Evolutionary conservation across 805 yeast species (phyloP).

Genomic region (Metschnikowia shivogae): DNA sequence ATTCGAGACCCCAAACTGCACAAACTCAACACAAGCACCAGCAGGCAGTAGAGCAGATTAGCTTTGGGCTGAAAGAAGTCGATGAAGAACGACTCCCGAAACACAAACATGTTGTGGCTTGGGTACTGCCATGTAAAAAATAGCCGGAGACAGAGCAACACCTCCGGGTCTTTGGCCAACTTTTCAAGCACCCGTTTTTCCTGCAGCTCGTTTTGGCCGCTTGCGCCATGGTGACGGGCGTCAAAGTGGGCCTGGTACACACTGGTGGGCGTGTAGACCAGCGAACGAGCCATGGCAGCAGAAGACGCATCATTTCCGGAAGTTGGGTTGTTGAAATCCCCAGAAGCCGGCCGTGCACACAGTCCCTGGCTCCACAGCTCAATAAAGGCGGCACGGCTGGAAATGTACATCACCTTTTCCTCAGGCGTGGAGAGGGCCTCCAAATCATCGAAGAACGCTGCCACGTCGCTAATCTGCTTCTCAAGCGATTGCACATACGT

Average conservation of each 20-base stretch:
- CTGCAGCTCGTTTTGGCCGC: constrained; percentile 17
- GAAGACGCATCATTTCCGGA: neutral
- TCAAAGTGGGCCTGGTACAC: constrained; percentile 36
- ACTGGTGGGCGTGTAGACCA: constrained; percentile 41
- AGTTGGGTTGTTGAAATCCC: neutral
- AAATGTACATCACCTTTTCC: constrained; percentile 20
- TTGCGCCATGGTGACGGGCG: constrained; percentile 30
- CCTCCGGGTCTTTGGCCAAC: constrained; percentile 15
- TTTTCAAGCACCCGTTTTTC: constrained; percentile 13
- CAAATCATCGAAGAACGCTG: constrained; percentile 23
- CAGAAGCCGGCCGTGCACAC: constrained; percentile 15
- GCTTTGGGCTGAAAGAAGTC: constrained; percentile 58
- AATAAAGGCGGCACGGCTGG: constrained; percentile 17
- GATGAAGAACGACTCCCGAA: constrained; percentile 55
- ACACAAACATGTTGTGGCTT: constrained; percentile 58
- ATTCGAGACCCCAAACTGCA: constrained; percentile 57
- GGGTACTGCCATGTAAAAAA: constrained; percentile 66
- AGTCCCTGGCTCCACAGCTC: constrained; percentile 21
- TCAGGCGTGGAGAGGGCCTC: constrained; percentile 20
- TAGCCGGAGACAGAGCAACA: constrained; percentile 35
- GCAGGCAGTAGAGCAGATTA: constrained; percentile 51
- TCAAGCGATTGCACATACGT: constrained; percentile 47
- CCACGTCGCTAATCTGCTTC: constrained; percentile 23
- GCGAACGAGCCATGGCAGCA: neutral
- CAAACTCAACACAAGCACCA: constrained; percentile 49